Evolutionary conservation across 177 flowering plant species (phyloP).

Genomic region (Telopea speciosissima): DNA sequence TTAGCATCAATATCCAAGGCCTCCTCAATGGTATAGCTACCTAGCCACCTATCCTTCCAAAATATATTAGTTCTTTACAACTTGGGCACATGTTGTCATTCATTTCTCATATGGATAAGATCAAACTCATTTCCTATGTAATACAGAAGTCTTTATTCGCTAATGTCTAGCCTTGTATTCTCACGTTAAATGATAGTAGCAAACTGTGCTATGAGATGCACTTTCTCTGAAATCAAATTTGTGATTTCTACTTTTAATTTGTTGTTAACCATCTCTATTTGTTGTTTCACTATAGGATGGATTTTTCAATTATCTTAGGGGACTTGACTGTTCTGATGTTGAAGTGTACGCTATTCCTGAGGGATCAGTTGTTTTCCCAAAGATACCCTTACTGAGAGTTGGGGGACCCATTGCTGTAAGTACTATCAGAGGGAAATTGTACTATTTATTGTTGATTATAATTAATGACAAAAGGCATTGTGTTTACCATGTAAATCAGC

Average conservation of each 20-base stretch:
- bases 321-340: slow-evolving; percentile 81
- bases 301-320: slow-evolving; percentile 80
- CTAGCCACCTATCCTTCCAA: too few relatives aligned
- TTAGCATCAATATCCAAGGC: too few relatives aligned
- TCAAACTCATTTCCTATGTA: not conserved
- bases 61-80: not conserved
- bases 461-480: not conserved
- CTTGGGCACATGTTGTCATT: not conserved
- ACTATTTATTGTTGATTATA: not conserved
- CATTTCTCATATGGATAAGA: not conserved
- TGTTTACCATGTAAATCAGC: not conserved
- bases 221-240: not conserved
- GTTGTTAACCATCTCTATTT: slow-evolving; percentile 8
- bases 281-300: slow-evolving; percentile 50
- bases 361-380: slow-evolving; percentile 94
- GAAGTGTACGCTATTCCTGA: slow-evolving; percentile 85
- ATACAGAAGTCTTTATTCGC: not conserved
- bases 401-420: slow-evolving; percentile 96
- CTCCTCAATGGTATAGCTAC: too few relatives aligned
- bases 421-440: slow-evolving; percentile 7
- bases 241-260: not conserved
- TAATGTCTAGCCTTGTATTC: not conserved
- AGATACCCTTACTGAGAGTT: slow-evolving; percentile 86
- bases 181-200: not conserved
- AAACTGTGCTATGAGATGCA: not conserved